Evolutionary conservation across 108 stramenopile genomes (phyloP), one percentile per base, ranked within the genome.

Genomic region (Tribonema minus): DNA sequence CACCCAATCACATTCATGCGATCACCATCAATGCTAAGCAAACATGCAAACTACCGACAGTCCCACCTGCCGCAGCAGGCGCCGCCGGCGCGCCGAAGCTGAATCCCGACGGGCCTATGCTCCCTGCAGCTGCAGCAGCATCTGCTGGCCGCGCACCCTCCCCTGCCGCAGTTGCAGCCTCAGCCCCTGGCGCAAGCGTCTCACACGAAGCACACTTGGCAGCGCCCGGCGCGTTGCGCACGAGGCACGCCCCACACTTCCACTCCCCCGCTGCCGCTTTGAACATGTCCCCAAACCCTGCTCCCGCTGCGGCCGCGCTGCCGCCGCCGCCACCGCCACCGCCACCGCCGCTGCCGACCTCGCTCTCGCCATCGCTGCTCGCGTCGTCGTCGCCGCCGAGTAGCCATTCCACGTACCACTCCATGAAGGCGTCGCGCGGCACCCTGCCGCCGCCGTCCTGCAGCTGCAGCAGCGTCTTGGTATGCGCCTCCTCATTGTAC

Each of bases 321-420:
- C n/a, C n/a, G n/a, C n/a, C n/a, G n/a, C n/a, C n/a, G n/a, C n/a
- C n/a, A n/a, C n/a, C n/a, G n/a, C n/a, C n/a, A n/a, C n/a, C n/a
- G n/a, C n/a, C n/a, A n/a, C n/a, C n/a, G n/a, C n/a, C n/a, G n/a
- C n/a, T n/a, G n/a, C n/a, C n/a, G n/a, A n/a, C 23, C 20, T 72
- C 71, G 6, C 81, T 86, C 15, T 82, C 82, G 37, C 86, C 90
- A 4, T 59, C 31, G 3, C 33, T 85, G 83, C 35, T 79, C n/a
- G n/a, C n/a, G n/a, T n/a, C n/a, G 33, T 92, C 88, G 29, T 88
- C 93, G 68, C 85, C 90, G 35, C 90, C 90, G 83, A 92, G 92
- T 64, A 95, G 70, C 92, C 92, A 95, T 15, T 88, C 88, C 23
- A 90, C 78, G 73, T 93, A 95, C 93, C 93, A 95, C 27, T 62